Conservation (phyloP, 305 asterid genomes). For the Fraxinus sp. region DNA sequence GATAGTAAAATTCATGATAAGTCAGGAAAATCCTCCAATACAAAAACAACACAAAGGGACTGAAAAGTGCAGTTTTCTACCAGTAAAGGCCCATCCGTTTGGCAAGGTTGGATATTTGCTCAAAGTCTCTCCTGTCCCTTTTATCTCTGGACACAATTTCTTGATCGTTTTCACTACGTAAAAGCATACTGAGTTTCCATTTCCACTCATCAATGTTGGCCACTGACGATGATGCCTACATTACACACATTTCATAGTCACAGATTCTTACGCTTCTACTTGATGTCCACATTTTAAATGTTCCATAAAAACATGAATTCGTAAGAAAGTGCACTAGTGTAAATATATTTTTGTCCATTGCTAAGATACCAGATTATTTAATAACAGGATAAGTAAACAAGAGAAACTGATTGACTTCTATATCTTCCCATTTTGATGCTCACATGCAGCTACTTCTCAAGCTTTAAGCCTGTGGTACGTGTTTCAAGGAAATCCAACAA, state of each 20-base stretch:
- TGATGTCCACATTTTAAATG: constrained; percentile 1
- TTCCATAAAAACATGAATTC: background rate
- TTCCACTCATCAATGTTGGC: constrained; percentile 98
- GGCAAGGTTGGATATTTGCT: constrained; percentile 88
- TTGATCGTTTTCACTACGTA: constrained; percentile 67
- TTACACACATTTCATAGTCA: constrained; percentile 17
- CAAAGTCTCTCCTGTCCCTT: constrained; percentile 89
- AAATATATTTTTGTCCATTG: constrained; percentile 2
- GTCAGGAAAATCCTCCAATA: constrained; percentile 10
- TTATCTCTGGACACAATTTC: constrained; percentile 88
- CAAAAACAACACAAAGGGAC: constrained; percentile 17
- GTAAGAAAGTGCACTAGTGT: background rate
- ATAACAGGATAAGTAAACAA: background rate
- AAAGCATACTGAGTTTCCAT: constrained; percentile 89
- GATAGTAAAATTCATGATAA: constrained; percentile 22
- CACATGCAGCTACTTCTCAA: background rate
- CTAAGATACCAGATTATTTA: background rate
- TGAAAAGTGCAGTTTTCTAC: constrained; percentile 34
- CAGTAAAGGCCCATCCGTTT: constrained; percentile 91
- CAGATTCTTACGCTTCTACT: background rate
- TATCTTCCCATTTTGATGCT: background rate
- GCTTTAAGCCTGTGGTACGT: background rate
- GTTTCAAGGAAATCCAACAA: background rate
- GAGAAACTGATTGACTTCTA: background rate
- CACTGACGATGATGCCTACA: constrained; percentile 92